Percentiles rank a stretch among this genome's conserved stretches.
Conservation (phyloP, 2,329 filamentous ascomycete species). For the Scortechinia acanthostroma region DNA sequence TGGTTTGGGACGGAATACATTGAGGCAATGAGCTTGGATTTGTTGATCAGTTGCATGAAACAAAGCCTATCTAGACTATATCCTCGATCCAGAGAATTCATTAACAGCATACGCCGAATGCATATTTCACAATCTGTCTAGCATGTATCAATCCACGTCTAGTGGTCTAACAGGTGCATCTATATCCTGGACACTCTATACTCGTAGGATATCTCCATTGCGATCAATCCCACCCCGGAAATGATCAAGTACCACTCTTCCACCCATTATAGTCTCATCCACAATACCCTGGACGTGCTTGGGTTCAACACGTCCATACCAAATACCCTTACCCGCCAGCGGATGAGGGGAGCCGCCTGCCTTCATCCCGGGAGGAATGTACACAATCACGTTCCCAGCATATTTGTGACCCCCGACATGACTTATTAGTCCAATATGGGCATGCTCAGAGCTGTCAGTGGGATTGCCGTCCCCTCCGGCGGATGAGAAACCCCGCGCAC, state of each 20-base stretch:
- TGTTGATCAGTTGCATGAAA: background rate
- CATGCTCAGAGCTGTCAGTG: background rate
- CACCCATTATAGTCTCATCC: background rate
- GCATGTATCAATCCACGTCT: background rate
- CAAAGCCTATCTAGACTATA: too few species aligned
- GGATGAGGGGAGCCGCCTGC: background rate
- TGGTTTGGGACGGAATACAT: background rate
- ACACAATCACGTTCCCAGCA: constrained; percentile 1
- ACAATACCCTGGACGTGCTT: background rate
- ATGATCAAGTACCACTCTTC: background rate
- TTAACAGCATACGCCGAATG: too few species aligned
- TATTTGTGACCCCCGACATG: constrained; percentile 1
- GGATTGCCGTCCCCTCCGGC: background rate
- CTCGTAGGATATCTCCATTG: background rate
- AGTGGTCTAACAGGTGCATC: background rate
- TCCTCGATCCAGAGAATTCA: too few species aligned
- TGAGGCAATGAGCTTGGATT: too few species aligned
- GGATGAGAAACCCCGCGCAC: background rate
- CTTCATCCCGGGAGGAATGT: background rate
- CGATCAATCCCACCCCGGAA: background rate
- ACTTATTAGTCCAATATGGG: background rate
- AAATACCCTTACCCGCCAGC: constrained; percentile 1
- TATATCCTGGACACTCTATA: too few species aligned
- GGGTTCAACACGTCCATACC: background rate
- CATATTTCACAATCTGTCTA: background rate